These are phyloP conservation scores for Suillus cothurnatus DNA, from an alignment of 768 basidiomycete genomes.

Conservation along the genomic window DNA sequence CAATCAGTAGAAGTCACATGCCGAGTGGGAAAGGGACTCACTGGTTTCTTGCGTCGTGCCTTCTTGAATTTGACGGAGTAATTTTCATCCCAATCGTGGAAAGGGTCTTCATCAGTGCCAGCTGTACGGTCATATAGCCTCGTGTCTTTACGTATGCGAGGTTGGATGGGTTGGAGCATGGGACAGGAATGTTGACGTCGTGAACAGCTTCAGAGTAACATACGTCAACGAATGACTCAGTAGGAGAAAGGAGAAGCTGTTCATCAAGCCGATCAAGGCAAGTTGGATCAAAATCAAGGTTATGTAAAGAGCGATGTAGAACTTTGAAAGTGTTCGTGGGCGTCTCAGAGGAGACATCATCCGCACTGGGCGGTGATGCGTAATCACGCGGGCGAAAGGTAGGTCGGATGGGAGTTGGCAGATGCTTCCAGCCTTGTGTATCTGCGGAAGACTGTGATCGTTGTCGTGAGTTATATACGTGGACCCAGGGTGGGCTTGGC, in stretches of 20 bases:
- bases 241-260: conserved; percentile 41
- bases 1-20: conserved; percentile 8
- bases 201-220: conserved; percentile 46
- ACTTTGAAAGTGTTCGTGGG: conserved; percentile 34
- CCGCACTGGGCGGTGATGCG: conserved; percentile 33
- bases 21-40: conserved; percentile 15
- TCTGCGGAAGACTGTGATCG: conserved; percentile 36
- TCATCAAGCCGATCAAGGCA: conserved; percentile 46
- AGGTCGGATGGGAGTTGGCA: conserved; percentile 36
- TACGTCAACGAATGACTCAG: conserved; percentile 44
- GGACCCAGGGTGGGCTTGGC: conserved; percentile 19
- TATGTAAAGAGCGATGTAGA: conserved; percentile 35
- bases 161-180: conserved; percentile 32
- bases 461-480: conserved; percentile 21
- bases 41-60: conserved; percentile 17
- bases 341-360: conserved; percentile 28
- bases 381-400: conserved; percentile 36
- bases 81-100: conserved; percentile 38
- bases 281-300: conserved; percentile 41
- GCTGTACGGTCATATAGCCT: conserved; percentile 33
- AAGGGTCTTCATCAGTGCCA: conserved; percentile 37
- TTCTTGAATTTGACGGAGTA: conserved; percentile 27
- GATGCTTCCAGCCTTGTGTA: conserved; percentile 33
- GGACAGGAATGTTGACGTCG: conserved; percentile 30
- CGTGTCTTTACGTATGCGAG: conserved; percentile 32